Evolutionary conservation across 2,329 filamentous ascomycete genomes (phyloP).

Genomic region (Periconia digitata): DNA sequence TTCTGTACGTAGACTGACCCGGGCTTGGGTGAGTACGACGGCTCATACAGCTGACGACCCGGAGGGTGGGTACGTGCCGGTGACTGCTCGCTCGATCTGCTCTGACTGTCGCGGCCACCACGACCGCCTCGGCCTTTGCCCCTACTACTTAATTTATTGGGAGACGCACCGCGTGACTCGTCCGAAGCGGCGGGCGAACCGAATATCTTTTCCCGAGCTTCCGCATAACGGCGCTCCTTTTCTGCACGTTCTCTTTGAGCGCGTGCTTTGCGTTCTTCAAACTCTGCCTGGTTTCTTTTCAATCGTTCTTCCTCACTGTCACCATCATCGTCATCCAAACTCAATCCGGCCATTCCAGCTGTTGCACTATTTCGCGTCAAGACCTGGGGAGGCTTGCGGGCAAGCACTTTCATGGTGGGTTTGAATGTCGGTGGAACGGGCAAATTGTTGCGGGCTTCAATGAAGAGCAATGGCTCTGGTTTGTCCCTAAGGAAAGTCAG

Average conservation of each 20-base stretch:
- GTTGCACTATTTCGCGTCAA: constrained; percentile 58
- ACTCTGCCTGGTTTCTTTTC: constrained; percentile 64
- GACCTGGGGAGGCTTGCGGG: constrained; percentile 72
- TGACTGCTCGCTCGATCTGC: constrained; percentile 42
- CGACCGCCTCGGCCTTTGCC: constrained; percentile 43
- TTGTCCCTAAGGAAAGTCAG: constrained; percentile 62
- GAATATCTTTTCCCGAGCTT: constrained; percentile 84
- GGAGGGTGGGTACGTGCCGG: constrained; percentile 30
- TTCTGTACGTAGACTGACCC: constrained; percentile 53
- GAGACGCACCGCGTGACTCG: constrained; percentile 39
- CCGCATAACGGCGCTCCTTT: constrained; percentile 87
- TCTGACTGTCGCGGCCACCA: constrained; percentile 40
- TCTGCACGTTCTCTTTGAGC: constrained; percentile 81
- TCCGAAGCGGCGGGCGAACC: constrained; percentile 56
- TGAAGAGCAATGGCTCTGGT: constrained; percentile 72
- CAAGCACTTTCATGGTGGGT: constrained; percentile 79
- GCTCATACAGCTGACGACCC: constrained; percentile 73
- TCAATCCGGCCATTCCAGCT: constrained; percentile 49
- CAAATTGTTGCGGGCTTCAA: constrained; percentile 65
- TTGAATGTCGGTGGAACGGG: constrained; percentile 75
- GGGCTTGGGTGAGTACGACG: constrained; percentile 67
- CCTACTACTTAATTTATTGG: constrained; percentile 34
- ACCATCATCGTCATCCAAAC: constrained; percentile 53
- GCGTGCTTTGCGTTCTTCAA: constrained; percentile 76
- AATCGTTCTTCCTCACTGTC: constrained; percentile 66